Conservation (phyloP, 2,329 filamentous ascomycete species). For the Bipolaris bicolor region DNA sequence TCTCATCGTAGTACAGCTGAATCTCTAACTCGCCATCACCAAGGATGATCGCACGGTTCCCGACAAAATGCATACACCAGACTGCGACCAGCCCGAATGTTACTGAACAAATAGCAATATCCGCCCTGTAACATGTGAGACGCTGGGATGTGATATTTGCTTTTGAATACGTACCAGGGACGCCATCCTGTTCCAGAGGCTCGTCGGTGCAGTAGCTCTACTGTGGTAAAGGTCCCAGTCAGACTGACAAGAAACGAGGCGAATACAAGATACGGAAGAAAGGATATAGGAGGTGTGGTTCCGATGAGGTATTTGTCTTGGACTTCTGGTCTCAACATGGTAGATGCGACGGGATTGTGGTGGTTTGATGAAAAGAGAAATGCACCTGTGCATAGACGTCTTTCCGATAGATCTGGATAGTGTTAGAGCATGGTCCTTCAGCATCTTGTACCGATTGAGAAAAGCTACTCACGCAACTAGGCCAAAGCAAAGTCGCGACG, state of each 20-base stretch:
- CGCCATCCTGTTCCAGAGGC: constrained; percentile 61
- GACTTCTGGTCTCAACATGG: constrained; percentile 22
- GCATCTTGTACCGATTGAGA: no score
- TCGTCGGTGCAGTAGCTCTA: constrained; percentile 80
- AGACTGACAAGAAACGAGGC: constrained; percentile 71
- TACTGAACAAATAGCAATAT: constrained; percentile 51
- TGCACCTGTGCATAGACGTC: neutral
- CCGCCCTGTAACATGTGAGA: constrained; percentile 43
- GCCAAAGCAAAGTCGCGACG: no score
- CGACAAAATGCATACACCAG: constrained; percentile 76
- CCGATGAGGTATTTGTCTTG: constrained; percentile 41
- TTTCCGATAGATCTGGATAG: no score
- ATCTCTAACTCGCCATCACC: constrained; percentile 64
- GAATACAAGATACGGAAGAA: constrained; percentile 53
- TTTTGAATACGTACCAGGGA: constrained; percentile 37
- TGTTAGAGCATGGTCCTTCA: no score
- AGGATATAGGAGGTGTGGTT: constrained; percentile 49
- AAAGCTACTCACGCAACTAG: no score
- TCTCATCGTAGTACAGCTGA: constrained; percentile 75
- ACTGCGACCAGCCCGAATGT: constrained; percentile 58
- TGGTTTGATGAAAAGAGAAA: neutral
- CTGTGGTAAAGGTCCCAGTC: constrained; percentile 75
- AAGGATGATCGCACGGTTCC: constrained; percentile 78
- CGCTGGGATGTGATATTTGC: constrained; percentile 20
- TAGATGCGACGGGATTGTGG: neutral